phyloP scores from a whole-genome alignment of 1,284 basidiomycete species.

The Porogramme epimiltina region DNA sequence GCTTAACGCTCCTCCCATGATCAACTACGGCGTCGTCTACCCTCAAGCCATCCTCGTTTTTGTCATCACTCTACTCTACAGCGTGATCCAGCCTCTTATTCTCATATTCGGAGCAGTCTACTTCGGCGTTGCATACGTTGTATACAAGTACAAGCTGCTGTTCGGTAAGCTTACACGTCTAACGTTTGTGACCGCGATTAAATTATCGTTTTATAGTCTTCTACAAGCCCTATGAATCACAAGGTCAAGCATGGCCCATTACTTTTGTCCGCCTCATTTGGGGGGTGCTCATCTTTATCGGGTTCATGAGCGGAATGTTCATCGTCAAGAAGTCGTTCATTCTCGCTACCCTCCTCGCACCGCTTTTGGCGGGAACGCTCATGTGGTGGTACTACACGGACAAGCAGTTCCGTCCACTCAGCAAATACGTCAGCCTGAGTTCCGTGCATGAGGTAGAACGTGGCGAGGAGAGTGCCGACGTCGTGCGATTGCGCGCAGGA shows the following conservation, averaged over 20 bases:
- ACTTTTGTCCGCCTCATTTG: constrained; percentile 87
- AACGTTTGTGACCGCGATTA: no score
- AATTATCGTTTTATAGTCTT: constrained; percentile 58
- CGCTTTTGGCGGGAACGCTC: constrained; percentile 76
- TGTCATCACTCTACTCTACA: constrained; percentile 93
- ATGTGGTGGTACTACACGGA: constrained; percentile 83
- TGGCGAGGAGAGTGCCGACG: constrained; percentile 80
- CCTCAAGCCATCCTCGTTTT: constrained; percentile 96
- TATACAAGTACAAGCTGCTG: constrained; percentile 97
- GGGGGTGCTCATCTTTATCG: constrained; percentile 84
- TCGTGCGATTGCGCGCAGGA: constrained; percentile 70
- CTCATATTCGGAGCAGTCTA: constrained; percentile 94
- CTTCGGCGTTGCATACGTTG: constrained; percentile 91
- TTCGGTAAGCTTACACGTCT: constrained; percentile 67
- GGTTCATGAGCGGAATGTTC: constrained; percentile 96
- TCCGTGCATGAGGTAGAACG: constrained; percentile 87
- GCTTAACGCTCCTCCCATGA: constrained; percentile 95
- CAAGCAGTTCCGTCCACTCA: constrained; percentile 74
- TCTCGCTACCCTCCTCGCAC: constrained; percentile 76
- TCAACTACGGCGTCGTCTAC: constrained; percentile 93
- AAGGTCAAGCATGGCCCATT: constrained; percentile 93
- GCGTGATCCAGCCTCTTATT: constrained; percentile 93
- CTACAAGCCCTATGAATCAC: constrained; percentile 92
- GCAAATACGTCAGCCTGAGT: constrained; percentile 81
- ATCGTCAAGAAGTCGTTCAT: constrained; percentile 79